Evolutionary conservation across 2,329 filamentous ascomycete genomes (phyloP).

Genomic region (Calycina herbarum): DNA sequence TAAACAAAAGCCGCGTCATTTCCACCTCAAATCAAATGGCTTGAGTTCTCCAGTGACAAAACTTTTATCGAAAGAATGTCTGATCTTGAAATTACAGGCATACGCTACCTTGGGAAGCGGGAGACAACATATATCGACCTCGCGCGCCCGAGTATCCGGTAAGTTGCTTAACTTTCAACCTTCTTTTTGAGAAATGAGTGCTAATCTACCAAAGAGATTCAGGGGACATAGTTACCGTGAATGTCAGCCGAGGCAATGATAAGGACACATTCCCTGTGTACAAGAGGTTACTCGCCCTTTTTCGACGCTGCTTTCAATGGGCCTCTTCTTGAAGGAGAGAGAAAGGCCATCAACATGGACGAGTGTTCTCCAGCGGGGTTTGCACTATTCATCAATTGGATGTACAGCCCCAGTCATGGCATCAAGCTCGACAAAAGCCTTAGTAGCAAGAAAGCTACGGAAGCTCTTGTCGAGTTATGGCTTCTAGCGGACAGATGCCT

Average conservation of each 20-base stretch:
- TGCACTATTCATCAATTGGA: slow-evolving; percentile 2
- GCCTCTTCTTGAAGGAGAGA: not conserved
- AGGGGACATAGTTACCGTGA: not conserved
- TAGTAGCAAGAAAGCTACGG: not conserved
- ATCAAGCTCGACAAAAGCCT: not conserved
- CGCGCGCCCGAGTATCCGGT: not conserved
- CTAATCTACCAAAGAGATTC: not conserved
- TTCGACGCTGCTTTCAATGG: slow-evolving; percentile 6
- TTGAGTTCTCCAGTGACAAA: not conserved
- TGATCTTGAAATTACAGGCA: not conserved
- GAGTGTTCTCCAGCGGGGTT: not conserved
- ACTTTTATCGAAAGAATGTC: not conserved
- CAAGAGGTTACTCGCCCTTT: slow-evolving; percentile 6
- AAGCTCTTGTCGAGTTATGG: slow-evolving; percentile 4
- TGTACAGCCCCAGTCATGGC: slow-evolving; percentile 4
- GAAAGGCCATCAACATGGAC: not conserved
- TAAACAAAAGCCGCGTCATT: not conserved
- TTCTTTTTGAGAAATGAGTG: not conserved
- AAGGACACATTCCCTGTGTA: not conserved
- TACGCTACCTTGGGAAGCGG: no score
- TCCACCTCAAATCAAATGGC: not conserved
- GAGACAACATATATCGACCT: not conserved
- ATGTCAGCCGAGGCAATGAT: not conserved
- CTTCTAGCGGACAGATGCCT: slow-evolving; percentile 7
- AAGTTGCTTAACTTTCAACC: not conserved